These are phyloP conservation scores for Zancudomyces culisetae DNA, from an alignment of 371 early-diverging fungal genomes.

Conservation along the genomic window DNA sequence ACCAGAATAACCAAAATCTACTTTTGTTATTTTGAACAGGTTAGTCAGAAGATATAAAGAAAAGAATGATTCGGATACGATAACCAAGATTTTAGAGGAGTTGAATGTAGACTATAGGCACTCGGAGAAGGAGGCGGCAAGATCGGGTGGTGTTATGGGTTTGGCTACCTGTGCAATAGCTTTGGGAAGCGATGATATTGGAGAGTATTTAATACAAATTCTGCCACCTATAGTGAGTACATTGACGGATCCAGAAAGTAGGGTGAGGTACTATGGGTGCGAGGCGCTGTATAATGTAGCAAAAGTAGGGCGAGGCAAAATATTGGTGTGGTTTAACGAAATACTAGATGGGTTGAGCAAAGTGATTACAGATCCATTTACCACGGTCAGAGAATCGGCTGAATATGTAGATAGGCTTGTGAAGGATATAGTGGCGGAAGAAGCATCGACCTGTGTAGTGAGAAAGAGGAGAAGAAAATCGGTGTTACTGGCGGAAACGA, in stretches of 20 bases:
- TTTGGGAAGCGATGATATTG: constrained; percentile 50
- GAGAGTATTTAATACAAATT: constrained; percentile 44
- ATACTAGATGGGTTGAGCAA: constrained; percentile 81
- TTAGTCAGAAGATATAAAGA: too few relatives aligned
- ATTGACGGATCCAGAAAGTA: constrained; percentile 64
- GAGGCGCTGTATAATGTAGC: constrained; percentile 90
- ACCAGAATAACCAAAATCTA: too few relatives aligned
- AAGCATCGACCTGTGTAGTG: constrained; percentile 41
- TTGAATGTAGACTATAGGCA: constrained; percentile 66
- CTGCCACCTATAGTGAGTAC: constrained; percentile 81
- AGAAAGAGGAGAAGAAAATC: constrained; percentile 7
- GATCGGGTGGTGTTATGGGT: constrained; percentile 83
- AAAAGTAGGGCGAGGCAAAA: constrained; percentile 68
- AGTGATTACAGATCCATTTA: constrained; percentile 65
- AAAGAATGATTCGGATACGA: not conserved
- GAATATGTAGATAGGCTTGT: constrained; percentile 72
- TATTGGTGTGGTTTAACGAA: constrained; percentile 75
- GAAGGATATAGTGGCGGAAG: constrained; percentile 82
- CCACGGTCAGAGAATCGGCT: constrained; percentile 71
- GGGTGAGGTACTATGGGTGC: constrained; percentile 84
- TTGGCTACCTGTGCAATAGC: constrained; percentile 77
- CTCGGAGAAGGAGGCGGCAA: constrained; percentile 51
- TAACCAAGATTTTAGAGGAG: constrained; percentile 40
- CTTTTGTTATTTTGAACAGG: too few relatives aligned
- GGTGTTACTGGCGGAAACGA: too few relatives aligned